Evolutionary conservation across 768 basidiomycete genomes (phyloP), one percentile per base, ranked within the genome.

Genomic region (Gloeophyllum trabeum): DNA sequence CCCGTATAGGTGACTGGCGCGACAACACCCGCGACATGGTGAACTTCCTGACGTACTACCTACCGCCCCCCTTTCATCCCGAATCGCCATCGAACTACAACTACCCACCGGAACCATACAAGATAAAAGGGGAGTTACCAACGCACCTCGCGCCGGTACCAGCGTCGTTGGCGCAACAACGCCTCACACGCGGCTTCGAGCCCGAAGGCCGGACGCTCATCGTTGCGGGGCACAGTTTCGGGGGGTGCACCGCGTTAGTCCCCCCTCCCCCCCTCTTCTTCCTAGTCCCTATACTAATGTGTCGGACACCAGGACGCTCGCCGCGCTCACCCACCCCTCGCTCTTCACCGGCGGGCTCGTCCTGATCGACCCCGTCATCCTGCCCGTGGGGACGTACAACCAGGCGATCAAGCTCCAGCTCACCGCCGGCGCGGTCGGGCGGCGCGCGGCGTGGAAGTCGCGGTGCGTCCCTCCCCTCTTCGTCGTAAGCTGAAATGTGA

Each of bases 321-420:
- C 78, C 1, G 82, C 85, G 2, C 50, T 79, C 20, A 66, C 70
- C 32, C 62, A 66, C 44, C 87, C 88, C 0, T 61, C 62, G 1
- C 63, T 92, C 5, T 92, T 90, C 62, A 66, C 76, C 24, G 73
- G 75, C 0, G n/a, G n/a, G n/a, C 61, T 94, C 28, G 61, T 87
- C 32, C 69, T 93, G 19, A 58, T 91, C 21, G 92, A 96, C 55
- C 88, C 92, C 0, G 75, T 93, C 54, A 75, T 86, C 26, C 40
- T 47, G 1, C 55, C 55, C 63, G 6, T 40, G 19, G 14, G 16
- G 3, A 22, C 14, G 1, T 5, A 23, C 18, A 24, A 5, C 12
- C 13, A 14, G 4, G 39, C 38, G 7, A 3, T 35, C 24, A 19
- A 43, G n/a, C 19, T 30, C n/a, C 24, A 18, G 5, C 43, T 52